A percentile compares a stretch with the other conserved stretches of the same genome.
These are phyloP conservation scores for Carex kokanica DNA, from an alignment of 176 grass and related monocot genomes.

Conservation along the genomic window DNA sequence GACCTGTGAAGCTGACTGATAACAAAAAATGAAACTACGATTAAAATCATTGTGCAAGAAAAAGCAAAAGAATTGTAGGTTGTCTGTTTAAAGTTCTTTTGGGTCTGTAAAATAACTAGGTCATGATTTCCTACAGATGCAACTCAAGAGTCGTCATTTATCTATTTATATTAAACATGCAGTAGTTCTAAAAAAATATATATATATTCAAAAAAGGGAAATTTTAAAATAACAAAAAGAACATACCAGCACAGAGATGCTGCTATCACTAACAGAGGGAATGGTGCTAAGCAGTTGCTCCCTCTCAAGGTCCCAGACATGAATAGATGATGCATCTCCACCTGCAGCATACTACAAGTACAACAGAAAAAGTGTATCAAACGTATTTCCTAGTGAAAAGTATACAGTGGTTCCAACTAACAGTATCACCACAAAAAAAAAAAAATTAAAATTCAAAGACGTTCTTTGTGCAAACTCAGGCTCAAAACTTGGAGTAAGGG, in stretches of 20 bases:
- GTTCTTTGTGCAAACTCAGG: neutral
- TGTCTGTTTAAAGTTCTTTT: conserved; percentile 13
- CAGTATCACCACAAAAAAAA: neutral
- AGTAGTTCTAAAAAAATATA: neutral
- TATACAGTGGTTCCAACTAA: neutral
- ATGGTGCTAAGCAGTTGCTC: conserved; percentile 70
- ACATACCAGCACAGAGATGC: conserved; percentile 80
- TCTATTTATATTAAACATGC: neutral
- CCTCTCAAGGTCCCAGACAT: conserved; percentile 92
- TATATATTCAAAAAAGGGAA: too few species aligned
- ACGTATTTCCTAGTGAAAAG: neutral
- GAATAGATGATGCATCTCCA: conserved; percentile 66
- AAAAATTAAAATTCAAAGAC: neutral
- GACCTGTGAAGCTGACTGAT: conserved; percentile 78
- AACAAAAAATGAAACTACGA: conserved; percentile 34
- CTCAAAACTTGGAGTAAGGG: neutral
- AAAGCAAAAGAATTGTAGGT: conserved; percentile 5
- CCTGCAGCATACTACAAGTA: conserved; percentile 69
- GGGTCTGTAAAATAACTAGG: conserved; percentile 21
- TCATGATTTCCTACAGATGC: neutral
- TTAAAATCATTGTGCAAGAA: conserved; percentile 3
- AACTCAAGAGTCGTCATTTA: conserved; percentile 4
- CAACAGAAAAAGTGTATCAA: conserved; percentile 2
- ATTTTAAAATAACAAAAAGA: conserved; percentile 17
- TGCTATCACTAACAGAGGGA: conserved; percentile 53